Base-by-base conservation (phyloP, 768 basidiomycete genomes). In the Rubroboletus pulcherrimus region DNA sequence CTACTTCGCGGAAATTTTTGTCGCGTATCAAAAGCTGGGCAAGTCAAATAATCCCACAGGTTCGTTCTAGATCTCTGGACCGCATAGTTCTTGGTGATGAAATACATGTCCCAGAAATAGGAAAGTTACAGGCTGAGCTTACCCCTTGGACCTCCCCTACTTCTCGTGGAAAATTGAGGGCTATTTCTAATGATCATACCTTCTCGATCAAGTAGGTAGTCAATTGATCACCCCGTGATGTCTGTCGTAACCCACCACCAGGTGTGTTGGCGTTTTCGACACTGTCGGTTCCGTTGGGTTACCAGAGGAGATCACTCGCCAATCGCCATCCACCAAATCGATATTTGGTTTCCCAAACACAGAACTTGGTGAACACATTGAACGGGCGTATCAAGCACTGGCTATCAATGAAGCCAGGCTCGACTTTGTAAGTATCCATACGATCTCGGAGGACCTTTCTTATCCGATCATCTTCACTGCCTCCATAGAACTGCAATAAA, bases 211-310 rank as follows among this genome's bases (percentile, higher is more conserved):
- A 87, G 87, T 89, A 51, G 51, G 77, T 59, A 10, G 51, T 26
- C 24, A 34, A 45, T 34, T 10, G 9, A 38, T 52, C 41, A 30
- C 9, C 39, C 41, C 45, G 54, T 37, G 19, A 48, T 59, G 30
- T 42, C 15, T 45, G 29, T 50, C 29, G 26, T 53, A 45, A 58
- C 33, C 39, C 19, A 5, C 30, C 11, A 56, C 33, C 59, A 86
- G 83, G 68, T 86, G 85, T 58, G 61, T 90, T 51, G 87, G 87
- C 2, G 86, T 90, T 19, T 90, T 85, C 63, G 88, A 90, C 62
- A 90, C 88, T 6, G 88, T 89, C n/a, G 86, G 86, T 14, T 78
- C 86, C 11, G 66, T 87, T 30, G 87, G 87, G 10, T 69, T 90
- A 15, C 88, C 88, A 1, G 84, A 84, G 62, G 87, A 88, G 61